Evolutionary conservation across 2,329 filamentous ascomycete genomes (phyloP).

Genomic region (Colletotrichum ledebouriae): DNA sequence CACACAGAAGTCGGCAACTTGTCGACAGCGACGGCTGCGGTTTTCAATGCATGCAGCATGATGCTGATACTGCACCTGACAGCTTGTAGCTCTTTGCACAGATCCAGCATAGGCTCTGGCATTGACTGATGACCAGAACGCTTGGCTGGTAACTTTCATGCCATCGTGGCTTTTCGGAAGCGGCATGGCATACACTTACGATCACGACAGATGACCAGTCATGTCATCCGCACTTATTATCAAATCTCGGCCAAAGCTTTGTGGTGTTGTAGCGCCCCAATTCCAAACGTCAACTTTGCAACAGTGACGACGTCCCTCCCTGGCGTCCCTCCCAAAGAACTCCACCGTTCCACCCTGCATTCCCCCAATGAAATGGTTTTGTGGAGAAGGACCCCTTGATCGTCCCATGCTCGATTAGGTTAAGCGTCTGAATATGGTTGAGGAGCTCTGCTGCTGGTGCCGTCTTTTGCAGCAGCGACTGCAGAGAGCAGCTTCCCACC

Average conservation of each 20-base stretch:
- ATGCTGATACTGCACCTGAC: constrained; percentile 21
- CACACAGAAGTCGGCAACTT: constrained; percentile 17
- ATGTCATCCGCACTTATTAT: constrained; percentile 15
- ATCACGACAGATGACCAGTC: constrained; percentile 8
- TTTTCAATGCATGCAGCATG: constrained; percentile 12
- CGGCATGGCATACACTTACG: background rate
- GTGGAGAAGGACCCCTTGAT: constrained; percentile 47
- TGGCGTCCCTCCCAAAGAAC: constrained; percentile 32
- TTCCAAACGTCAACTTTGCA: constrained; percentile 34
- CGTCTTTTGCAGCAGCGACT: constrained; percentile 43
- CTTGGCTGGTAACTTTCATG: constrained; percentile 14
- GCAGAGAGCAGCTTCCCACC: constrained; percentile 40
- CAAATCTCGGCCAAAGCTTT: background rate
- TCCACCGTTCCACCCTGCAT: constrained; percentile 39
- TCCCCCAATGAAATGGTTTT: constrained; percentile 45
- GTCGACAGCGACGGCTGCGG: constrained; percentile 7
- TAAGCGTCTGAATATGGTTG: constrained; percentile 59
- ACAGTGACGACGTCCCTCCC: constrained; percentile 36
- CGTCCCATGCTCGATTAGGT: constrained; percentile 46
- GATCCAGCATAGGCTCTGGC: constrained; percentile 21
- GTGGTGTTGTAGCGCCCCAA: constrained; percentile 2
- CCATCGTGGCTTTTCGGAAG: constrained; percentile 19
- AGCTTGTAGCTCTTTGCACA: constrained; percentile 29
- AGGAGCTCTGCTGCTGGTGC: constrained; percentile 52
- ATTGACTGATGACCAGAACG: constrained; percentile 21